These are phyloP conservation scores for Penicillium macrosclerotiorum DNA, from an alignment of 495 filamentous ascomycete species.

Conservation along the genomic window DNA sequence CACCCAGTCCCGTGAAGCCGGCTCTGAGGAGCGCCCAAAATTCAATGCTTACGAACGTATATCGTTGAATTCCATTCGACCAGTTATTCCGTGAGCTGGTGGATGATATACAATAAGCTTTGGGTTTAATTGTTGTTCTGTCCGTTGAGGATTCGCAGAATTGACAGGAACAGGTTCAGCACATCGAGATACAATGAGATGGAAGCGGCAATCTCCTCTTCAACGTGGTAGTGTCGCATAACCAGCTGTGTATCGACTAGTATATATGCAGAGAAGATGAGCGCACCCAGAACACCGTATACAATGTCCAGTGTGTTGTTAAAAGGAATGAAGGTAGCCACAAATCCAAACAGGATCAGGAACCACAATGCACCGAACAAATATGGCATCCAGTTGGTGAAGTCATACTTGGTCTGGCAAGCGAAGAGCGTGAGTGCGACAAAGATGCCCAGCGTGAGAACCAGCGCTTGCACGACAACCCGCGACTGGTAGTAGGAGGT, in stretches of 20 bases:
- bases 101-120: not conserved
- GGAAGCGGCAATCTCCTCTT: constrained; percentile 97
- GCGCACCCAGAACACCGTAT: constrained; percentile 74
- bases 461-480: constrained; percentile 85
- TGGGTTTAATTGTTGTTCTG: constrained; percentile 72
- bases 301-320: constrained; percentile 75
- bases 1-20: constrained; percentile 1
- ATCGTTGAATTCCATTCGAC: not conserved
- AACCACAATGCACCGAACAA: constrained; percentile 89
- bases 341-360: constrained; percentile 87
- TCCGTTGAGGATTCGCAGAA: constrained; percentile 85
- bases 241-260: constrained; percentile 95
- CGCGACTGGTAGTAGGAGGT: constrained; percentile 78
- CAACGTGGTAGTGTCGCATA: constrained; percentile 91
- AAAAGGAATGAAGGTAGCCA: constrained; percentile 79
- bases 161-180: constrained; percentile 93
- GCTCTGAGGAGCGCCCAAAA: constrained; percentile 7
- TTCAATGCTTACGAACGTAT: not conserved
- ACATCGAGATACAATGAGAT: constrained; percentile 96
- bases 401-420: constrained; percentile 98
- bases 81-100: not conserved
- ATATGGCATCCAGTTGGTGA: constrained; percentile 94
- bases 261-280: constrained; percentile 93
- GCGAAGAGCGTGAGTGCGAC: constrained; percentile 90
- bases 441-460: constrained; percentile 92